Percentiles rank a stretch among this genome's conserved stretches.
These are phyloP conservation scores for Begonia fuchsioides DNA, from an alignment of 306 rosid genomes.

Conservation along the genomic window DNA sequence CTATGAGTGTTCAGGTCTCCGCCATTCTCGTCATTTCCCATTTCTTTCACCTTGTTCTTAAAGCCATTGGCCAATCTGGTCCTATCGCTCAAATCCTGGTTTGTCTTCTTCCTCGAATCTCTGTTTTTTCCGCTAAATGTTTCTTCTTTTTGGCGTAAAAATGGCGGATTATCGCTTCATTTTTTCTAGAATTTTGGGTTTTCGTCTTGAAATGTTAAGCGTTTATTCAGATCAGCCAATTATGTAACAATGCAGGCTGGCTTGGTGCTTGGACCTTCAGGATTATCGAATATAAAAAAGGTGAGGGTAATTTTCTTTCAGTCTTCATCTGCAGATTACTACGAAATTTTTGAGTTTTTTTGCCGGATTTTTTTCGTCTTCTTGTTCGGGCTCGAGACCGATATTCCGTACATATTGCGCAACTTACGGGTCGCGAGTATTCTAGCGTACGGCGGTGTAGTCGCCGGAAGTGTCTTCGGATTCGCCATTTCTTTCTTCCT, in stretches of 20 bases:
- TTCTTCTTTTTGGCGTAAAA: too few species aligned
- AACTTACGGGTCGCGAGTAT: constrained; percentile 22
- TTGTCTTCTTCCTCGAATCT: neutral
- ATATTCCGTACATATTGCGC: constrained; percentile 24
- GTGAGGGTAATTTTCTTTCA: constrained; percentile 38
- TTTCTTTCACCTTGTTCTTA: constrained; percentile 64
- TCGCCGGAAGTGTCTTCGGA: constrained; percentile 30
- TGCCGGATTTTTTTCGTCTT: constrained; percentile 76
- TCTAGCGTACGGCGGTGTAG: constrained; percentile 43
- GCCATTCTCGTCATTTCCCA: constrained; percentile 89
- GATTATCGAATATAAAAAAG: constrained; percentile 35
- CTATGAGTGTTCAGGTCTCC: constrained; percentile 80
- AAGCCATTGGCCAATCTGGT: constrained; percentile 74
- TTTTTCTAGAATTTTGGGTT: too few species aligned
- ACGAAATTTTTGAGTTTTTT: constrained; percentile 70
- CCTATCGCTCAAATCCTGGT: constrained; percentile 79
- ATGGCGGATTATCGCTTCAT: too few species aligned
- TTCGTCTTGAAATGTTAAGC: neutral
- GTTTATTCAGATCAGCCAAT: neutral
- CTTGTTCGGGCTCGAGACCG: constrained; percentile 64
- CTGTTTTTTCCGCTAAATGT: neutral
- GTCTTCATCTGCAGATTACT: constrained; percentile 52
- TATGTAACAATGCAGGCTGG: constrained; percentile 50
- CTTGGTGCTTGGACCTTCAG: constrained; percentile 58
- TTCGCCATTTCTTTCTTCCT: constrained; percentile 44